Base-by-base conservation (phyloP, 108 stramenopile genomes). In the Cyclostephanos invisitatus region DNA sequence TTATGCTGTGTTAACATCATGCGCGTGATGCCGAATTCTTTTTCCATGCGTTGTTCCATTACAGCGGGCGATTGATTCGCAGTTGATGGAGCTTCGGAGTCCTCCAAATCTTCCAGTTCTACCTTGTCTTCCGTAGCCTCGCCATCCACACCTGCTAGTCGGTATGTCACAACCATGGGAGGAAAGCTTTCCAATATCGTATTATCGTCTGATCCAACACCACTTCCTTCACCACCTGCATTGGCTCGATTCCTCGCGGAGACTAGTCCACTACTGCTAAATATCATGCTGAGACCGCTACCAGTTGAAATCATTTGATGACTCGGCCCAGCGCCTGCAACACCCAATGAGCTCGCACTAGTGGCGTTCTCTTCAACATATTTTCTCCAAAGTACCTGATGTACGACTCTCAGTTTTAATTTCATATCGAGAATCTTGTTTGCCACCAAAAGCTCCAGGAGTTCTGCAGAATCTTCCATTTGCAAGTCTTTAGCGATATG, bases 121-220 rank as follows among this genome's bases (percentile, higher is more conserved):
- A 93, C 86, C 27, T 84, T 85, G 70, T 94, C 93, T 81, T 94
- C 93, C 7, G 93, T 94, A 0, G 93, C 93, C 70, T 94, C 93
- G 15, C 93, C 93, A 70, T 94, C 93, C 3, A 94, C 93, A 42
- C 93, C 93, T 25, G 86, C 87, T 56, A 92, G 60, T 24, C 89
- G 76, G 73, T 94, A 94, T 11, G 89, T 94, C 2, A 86, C 81
- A 40, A 91, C 78, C 89, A 89, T 87, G 5, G 87, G 84, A 49
- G 91, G 91, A 20, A 92, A 67, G 12, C 70, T 68, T 8, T 80
- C 70, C 36, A 77, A 21, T 25, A 87, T 79, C 2, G 87, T 82
- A 28, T 84, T 77, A 14, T 70, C 73, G 44, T 61, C 73, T 20
- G 58, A 0, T 5, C 28, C 51, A 0, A 35, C 37, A 12, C 63